Conservation (phyloP, 2,329 filamentous ascomycete species). For the Exophiala oligosperma region DNA sequence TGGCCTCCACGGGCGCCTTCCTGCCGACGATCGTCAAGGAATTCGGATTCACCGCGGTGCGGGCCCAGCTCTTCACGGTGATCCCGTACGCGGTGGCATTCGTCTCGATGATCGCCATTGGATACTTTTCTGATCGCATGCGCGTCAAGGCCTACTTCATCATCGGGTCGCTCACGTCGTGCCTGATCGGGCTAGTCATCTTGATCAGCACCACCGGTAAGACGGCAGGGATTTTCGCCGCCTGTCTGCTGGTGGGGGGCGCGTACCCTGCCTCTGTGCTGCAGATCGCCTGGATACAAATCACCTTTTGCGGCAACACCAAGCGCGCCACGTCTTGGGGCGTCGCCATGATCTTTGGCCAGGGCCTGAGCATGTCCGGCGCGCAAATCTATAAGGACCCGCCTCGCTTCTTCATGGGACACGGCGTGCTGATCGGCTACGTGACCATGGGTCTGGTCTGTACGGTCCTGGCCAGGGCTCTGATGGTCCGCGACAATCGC, state of each 20-base stretch:
- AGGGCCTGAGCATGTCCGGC: constrained; percentile 7
- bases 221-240: constrained; percentile 5
- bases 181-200: constrained; percentile 4
- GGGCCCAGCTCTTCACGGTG: constrained; percentile 11
- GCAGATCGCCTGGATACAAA: constrained; percentile 10
- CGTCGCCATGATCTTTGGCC: constrained; percentile 7
- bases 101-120: constrained; percentile 3
- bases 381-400: constrained; percentile 8
- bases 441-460: neutral
- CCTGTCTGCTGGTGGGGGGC: constrained; percentile 4
- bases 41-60: constrained; percentile 9
- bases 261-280: constrained; percentile 11
- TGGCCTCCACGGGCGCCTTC: constrained; percentile 9
- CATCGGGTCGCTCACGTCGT: neutral
- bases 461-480: neutral
- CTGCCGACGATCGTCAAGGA: constrained; percentile 14
- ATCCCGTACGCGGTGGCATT: constrained; percentile 16
- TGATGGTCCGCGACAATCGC: constrained; percentile 4
- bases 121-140: constrained; percentile 8
- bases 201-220: constrained; percentile 6
- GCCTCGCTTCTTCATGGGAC: constrained; percentile 11
- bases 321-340: constrained; percentile 12
- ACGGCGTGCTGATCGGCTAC: constrained; percentile 10
- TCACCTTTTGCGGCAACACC: constrained; percentile 11
- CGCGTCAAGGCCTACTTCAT: constrained; percentile 4